phyloP scores from a whole-genome alignment of 176 grass and related monocot species.

The Cocos nucifera region DNA sequence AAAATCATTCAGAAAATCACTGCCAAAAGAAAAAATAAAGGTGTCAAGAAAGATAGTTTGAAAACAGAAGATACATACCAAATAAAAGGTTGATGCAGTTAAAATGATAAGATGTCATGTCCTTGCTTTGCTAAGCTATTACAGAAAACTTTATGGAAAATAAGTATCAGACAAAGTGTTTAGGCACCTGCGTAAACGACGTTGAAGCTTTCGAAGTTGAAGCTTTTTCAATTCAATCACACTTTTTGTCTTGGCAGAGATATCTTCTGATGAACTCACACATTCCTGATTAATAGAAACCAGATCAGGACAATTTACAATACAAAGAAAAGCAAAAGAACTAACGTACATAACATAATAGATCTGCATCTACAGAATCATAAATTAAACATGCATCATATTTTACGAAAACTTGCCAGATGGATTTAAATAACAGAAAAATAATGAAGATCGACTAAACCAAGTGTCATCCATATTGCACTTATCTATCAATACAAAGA shows the following conservation, averaged over 20 bases:
- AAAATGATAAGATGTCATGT: too few relatives aligned
- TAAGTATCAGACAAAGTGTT: too few relatives aligned
- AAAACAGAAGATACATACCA: not conserved
- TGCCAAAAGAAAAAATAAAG: conserved; percentile 31
- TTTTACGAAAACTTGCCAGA: too few relatives aligned
- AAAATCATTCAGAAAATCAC: conserved; percentile 94
- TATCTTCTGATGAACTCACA: conserved; percentile 84
- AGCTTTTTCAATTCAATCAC: conserved; percentile 99
- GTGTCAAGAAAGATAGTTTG: conserved; percentile 13
- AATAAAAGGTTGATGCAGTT: not conserved
- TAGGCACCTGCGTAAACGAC: conserved; percentile 62
- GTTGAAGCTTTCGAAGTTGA: conserved; percentile 88
- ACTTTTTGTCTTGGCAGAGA: conserved; percentile 88
- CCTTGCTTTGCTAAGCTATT: too few relatives aligned
- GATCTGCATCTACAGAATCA: too few relatives aligned
- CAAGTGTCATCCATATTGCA: too few relatives aligned
- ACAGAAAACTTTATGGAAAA: too few relatives aligned
- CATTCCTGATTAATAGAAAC: conserved; percentile 49
- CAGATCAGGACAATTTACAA: not conserved
- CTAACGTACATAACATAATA: too few relatives aligned
- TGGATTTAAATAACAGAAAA: too few relatives aligned
- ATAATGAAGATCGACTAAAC: too few relatives aligned
- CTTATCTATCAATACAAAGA: too few relatives aligned
- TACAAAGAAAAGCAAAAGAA: conserved; percentile 12
- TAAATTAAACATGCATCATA: too few relatives aligned